These are phyloP conservation scores for Toxoplasma gondii DNA, from an alignment of 169 alveolate species.

Conservation along the genomic window DNA sequence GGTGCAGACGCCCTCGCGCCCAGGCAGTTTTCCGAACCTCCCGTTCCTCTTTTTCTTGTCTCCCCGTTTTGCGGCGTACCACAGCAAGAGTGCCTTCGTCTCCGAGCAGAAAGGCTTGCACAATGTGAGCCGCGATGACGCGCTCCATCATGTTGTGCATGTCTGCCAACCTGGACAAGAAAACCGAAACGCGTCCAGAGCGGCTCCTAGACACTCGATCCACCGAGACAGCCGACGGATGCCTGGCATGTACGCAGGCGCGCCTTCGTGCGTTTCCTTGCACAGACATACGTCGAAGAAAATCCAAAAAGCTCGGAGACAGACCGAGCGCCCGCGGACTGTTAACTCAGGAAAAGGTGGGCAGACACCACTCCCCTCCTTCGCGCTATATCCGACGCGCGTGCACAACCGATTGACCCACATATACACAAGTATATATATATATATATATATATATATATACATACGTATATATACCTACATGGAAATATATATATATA, in stretches of 20 bases:
- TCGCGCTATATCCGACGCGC: too few species aligned
- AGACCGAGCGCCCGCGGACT: too few species aligned
- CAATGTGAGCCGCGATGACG: slow-evolving; percentile 87
- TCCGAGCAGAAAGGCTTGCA: slow-evolving; percentile 85
- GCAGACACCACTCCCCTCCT: neutral
- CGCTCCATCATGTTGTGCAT: slow-evolving; percentile 84
- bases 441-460: neutral
- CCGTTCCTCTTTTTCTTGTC: too few species aligned
- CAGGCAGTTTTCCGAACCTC: too few species aligned
- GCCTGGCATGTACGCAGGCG: neutral
- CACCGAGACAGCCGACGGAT: neutral
- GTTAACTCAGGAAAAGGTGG: neutral
- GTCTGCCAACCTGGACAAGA: slow-evolving; percentile 78
- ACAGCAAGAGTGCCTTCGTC: slow-evolving; percentile 73
- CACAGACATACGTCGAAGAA: neutral
- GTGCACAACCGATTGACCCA: neutral
- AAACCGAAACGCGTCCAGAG: neutral
- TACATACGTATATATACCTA: neutral
- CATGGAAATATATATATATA: neutral
- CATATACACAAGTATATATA: neutral
- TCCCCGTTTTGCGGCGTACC: neutral
- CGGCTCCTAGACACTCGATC: neutral
- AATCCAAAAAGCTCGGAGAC: neutral
- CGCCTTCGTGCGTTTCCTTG: neutral
- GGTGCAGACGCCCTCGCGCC: too few species aligned